Evolutionary conservation across 352 stramenopile genomes (phyloP).

Genomic region (Phytophthora kernoviae): DNA sequence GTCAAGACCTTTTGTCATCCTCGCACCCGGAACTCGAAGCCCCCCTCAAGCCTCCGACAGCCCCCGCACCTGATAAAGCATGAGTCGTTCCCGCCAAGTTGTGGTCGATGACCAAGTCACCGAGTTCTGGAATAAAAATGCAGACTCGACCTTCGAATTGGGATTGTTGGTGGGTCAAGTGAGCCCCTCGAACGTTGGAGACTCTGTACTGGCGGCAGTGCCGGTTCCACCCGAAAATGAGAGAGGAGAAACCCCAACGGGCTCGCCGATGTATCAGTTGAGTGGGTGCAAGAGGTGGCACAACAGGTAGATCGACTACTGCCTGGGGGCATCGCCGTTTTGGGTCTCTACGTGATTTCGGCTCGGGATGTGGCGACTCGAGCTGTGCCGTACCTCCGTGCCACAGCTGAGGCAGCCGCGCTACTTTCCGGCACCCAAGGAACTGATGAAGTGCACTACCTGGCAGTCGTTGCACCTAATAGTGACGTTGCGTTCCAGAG

Average conservation of each 20-base stretch:
- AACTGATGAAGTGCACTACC: conserved; percentile 39
- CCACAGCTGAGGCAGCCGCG: conserved; percentile 40
- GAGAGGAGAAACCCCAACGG: conserved; percentile 26
- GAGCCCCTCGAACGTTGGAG: conserved; percentile 31
- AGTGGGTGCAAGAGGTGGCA: conserved; percentile 70
- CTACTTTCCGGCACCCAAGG: conserved; percentile 18
- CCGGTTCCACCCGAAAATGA: conserved; percentile 57
- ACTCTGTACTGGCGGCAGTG: conserved; percentile 55
- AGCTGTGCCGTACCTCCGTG: conserved; percentile 57
- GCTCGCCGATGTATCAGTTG: conserved; percentile 61
- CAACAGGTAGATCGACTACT: conserved; percentile 75
- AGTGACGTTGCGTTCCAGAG: conserved; percentile 21
- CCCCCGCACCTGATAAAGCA: conserved; percentile 9
- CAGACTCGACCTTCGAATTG: conserved; percentile 48
- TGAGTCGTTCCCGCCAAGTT: conserved; percentile 35
- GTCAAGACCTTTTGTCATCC: conserved; percentile 2
- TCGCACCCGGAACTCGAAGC: not conserved
- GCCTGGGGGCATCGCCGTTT: conserved; percentile 54
- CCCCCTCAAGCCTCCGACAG: not conserved
- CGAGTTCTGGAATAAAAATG: conserved; percentile 22
- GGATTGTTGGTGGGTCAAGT: conserved; percentile 67
- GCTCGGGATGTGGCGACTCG: conserved; percentile 35
- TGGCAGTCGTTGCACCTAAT: conserved; percentile 44
- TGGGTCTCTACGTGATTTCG: conserved; percentile 68
- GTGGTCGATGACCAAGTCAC: conserved; percentile 35